A percentile compares a stretch with the other conserved stretches of the same genome.
Evolutionary conservation across 495 filamentous ascomycete species (phyloP).

Genomic region (Talaromyces nanjingensis): DNA sequence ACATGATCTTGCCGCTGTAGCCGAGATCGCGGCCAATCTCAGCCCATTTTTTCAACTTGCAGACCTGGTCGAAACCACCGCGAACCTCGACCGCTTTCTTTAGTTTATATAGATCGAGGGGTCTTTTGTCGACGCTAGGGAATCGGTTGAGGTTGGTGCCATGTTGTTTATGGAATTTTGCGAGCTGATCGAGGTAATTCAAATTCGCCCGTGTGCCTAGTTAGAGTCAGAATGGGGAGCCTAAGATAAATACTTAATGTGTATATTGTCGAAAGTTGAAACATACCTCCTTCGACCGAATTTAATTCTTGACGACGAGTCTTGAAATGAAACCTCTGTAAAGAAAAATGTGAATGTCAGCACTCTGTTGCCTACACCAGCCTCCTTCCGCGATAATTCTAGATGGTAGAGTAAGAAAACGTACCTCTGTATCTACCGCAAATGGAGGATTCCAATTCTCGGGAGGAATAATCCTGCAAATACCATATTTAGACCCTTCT

Average conservation of each 20-base stretch:
- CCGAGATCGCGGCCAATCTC: slow-evolving; percentile 96
- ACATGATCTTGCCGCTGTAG: slow-evolving; percentile 99
- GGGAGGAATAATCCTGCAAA: slow-evolving; percentile 92
- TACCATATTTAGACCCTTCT: slow-evolving; percentile 78
- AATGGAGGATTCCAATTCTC: slow-evolving; percentile 91
- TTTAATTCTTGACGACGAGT: slow-evolving; percentile 97
- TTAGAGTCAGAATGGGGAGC: slow-evolving; percentile 27
- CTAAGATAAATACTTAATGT: slow-evolving; percentile 28
- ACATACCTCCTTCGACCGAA: slow-evolving; percentile 95
- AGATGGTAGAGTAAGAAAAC: not conserved
- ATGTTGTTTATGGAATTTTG: slow-evolving; percentile 95
- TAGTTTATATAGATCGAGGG: slow-evolving; percentile 88
- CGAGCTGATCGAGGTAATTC: slow-evolving; percentile 90
- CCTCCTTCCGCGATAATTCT: slow-evolving; percentile 8
- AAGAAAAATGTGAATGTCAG: not conserved
- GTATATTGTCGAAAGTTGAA: slow-evolving; percentile 26
- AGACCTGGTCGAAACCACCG: slow-evolving; percentile 91
- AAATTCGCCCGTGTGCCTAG: slow-evolving; percentile 89
- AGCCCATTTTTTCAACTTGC: slow-evolving; percentile 97
- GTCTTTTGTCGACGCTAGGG: slow-evolving; percentile 96
- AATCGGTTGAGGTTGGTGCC: slow-evolving; percentile 90
- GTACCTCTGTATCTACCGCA: slow-evolving; percentile 93
- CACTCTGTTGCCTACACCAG: not conserved
- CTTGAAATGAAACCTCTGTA: slow-evolving; percentile 89
- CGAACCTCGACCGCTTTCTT: slow-evolving; percentile 94